Evolutionary conservation across 495 filamentous ascomycete genomes (phyloP), one percentile per base, ranked within the genome.

Genomic region (Tetracladium marchalianum): DNA sequence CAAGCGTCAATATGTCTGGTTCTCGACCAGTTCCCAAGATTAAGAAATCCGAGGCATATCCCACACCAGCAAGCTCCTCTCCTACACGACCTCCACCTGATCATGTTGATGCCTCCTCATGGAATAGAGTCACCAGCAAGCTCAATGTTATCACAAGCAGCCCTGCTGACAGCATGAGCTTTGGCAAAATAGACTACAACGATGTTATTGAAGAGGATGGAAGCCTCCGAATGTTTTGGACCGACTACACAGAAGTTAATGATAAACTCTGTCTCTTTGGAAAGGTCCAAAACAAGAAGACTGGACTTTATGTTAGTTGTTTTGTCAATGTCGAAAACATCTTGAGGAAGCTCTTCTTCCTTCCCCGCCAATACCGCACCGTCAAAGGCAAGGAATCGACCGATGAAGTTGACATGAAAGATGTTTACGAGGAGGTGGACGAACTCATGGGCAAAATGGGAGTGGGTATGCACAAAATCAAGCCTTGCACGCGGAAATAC

Each of bases 271-370:
- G 88, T 62, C 73, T 98, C 32, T 98, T 97, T 65, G 92, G 92
- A 42, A 98, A 98, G 59, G 93, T 95, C 2, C 82, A 84, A 58
- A 88, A 96, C 63, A 95, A 90, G 64, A 83, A 80, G 51, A 84
- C 75, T 18, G 80, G 77, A 31, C 68, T 66, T 31, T 88, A 82
- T 61, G 82, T 87, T 31, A 96, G 90, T 65, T 93, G 90, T 45
- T 97, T 98, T 55, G 77, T 95, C 61, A 98, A 97, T 59, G 72
- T 98, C 31, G 90, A 98, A 70, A 95, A 95, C 50, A 86, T 98
- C 46, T 63, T 93, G 16, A 78, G 92, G 38, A 98, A 95, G 52
- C 71, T 98, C 2, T 97, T 81, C 62, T 98, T 98, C 58, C 73
- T 97, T 19, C 92, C 92, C 5, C 82, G 90, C 43, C 75, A 88